Base-by-base conservation (phyloP, 305 asterid genomes). In the Rubia occidens region DNA sequence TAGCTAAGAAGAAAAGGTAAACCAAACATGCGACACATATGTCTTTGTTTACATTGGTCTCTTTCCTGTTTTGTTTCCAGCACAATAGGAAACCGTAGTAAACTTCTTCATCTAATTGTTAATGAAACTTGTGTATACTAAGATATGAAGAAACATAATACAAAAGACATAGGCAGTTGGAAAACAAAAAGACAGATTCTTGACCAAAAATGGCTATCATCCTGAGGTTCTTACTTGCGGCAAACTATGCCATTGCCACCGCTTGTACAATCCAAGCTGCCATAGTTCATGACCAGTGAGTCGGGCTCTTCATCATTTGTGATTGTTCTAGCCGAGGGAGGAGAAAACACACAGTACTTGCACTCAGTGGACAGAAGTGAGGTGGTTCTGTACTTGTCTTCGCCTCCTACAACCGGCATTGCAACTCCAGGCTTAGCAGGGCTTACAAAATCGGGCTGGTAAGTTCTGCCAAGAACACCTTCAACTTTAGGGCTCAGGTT, bases 341-440 rank as follows among this genome's bases (percentile, higher is more conserved):
- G 67, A 37, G 67, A 39, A 40, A 63, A 63, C 8, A 39, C 11
- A 9, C 68, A 64, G 14, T 64, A 39, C 37, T 40, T 70, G 62
- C 78, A 75, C 20, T 70, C 43, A 7, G 61, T 14, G 9, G 79
- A 67, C 54, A 71, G 42, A 54, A 78, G 81, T 1, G 78, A 70
- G 0, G 76, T 10, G 11, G 73, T 78, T 40, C 62, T 59, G 51
- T 78, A 78, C 64, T 66, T 53, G 21, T 78, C 73, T 74, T 78
- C 75, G 7, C 78, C 78, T 65, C 81, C 81, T 37, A 78, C 69
- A 2, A 78, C 73, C 14, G 81, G 78, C 76, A 78, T 74, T 8
- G 78, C 64, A 11, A 78, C 81, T 2, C 81, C 76, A 14, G 71
- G 72, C 71, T 78, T 78, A 11, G 73, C 71, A 17, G 76, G 78